Evolutionary conservation across 2,329 filamentous ascomycete genomes (phyloP), one percentile per base, ranked within the genome.

Genomic region (Aspergillus ochraceoroseus): DNA sequence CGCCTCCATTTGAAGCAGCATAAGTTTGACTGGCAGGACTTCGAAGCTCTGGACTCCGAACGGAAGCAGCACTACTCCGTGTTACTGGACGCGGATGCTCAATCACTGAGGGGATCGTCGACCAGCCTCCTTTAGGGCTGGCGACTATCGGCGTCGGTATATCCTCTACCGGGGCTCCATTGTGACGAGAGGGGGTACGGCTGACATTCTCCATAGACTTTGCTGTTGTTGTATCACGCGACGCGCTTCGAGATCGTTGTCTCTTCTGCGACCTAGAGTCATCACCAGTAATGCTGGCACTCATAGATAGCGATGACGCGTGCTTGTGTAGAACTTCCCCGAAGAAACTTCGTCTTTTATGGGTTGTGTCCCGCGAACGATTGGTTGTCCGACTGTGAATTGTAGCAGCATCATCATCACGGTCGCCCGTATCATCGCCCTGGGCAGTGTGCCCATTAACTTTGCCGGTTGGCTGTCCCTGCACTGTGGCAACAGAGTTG

Each of bases 291-390:
- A 46, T 29, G 13, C 47, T 46, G 22, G 46, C 48, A 2, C 48
- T 46, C 17, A 62, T 53, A 8, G 61, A 63, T n/a, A 55, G 43
- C 12, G 57, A 53, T 1, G 61, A 60, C n/a, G 55, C 44, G 23
- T 62, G 58, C 43, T 64, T 65, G 34, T 54, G 44, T 11, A 53
- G 38, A 31, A 53, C 57, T 18, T 65, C 61, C 4, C 65, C 58
- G 38, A 69, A 67, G 43, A 58, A 67, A 45, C 65, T 69, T 47
- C 64, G 56, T 12, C 66, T 61, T 39, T 65, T 67, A 22, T 56
- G 57, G 34, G 59, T 58, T 7, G 55, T 59, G 32, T 59, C 53
- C 8, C 59, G 57, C 11, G 63, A 64, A 12, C 52, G 59, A 43
- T 50, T 62, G 11, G 63, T 65, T 8, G 60, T 56, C 17, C 60